A percentile compares a stretch with the other conserved stretches of the same genome.
Evolutionary conservation across 805 yeast species (phyloP).

Genomic region (Candida fluviatilis): DNA sequence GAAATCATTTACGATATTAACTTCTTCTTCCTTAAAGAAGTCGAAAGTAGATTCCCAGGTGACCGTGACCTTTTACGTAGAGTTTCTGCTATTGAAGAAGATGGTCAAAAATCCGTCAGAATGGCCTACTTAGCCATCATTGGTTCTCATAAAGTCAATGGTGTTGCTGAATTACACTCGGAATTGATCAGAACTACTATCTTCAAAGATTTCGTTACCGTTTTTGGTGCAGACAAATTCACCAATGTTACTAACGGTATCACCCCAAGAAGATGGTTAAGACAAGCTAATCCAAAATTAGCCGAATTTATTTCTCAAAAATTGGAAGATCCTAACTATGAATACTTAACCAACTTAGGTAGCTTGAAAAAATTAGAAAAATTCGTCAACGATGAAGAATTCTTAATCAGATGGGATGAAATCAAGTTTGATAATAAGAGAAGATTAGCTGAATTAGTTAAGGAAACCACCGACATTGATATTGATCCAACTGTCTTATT

Average conservation of each 20-base stretch:
- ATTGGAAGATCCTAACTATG: slow-evolving; percentile 60
- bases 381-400: slow-evolving; percentile 62
- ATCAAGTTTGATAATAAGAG: slow-evolving; percentile 70
- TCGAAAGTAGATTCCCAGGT: slow-evolving; percentile 71
- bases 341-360: slow-evolving; percentile 64
- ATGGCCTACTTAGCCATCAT: slow-evolving; percentile 91
- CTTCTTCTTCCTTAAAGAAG: slow-evolving; percentile 69
- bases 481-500: slow-evolving; percentile 74
- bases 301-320: slow-evolving; percentile 69
- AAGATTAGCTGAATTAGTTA: slow-evolving; percentile 62
- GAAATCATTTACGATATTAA: slow-evolving; percentile 88
- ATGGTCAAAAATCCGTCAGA: slow-evolving; percentile 74
- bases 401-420: slow-evolving; percentile 65
- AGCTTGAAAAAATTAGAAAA: slow-evolving; percentile 63
- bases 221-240: slow-evolving; percentile 79
- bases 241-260: slow-evolving; percentile 93
- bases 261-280: slow-evolving; percentile 95
- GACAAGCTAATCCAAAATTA: slow-evolving; percentile 84
- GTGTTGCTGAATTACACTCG: slow-evolving; percentile 94
- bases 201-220: slow-evolving; percentile 81
- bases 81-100: slow-evolving; percentile 85
- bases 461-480: slow-evolving; percentile 57
- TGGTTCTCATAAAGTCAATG: slow-evolving; percentile 91
- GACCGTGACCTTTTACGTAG: slow-evolving; percentile 61
- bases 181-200: slow-evolving; percentile 86